Evolutionary conservation across 192 early-diverging fungal species (phyloP).

Genomic region (Backusella tarrabulga): DNA sequence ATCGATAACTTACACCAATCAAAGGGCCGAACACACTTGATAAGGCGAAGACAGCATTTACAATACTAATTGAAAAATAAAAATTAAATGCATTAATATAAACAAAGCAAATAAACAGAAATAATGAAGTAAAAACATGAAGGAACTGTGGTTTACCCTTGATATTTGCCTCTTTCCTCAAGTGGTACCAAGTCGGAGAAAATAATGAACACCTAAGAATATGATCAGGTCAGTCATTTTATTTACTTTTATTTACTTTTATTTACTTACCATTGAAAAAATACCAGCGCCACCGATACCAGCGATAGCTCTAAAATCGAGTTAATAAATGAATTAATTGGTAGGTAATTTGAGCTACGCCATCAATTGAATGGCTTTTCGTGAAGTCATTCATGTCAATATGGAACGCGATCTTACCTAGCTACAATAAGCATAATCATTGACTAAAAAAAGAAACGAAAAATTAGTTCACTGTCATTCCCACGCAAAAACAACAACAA

Average conservation of each 20-base stretch:
- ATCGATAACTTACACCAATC: constrained; percentile 50
- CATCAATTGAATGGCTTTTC: too few species aligned
- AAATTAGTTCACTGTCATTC: neutral
- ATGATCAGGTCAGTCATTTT: neutral
- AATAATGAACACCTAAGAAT: constrained; percentile 62
- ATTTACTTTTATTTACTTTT: neutral
- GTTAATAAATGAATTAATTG: too few species aligned
- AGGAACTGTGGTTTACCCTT: constrained; percentile 8
- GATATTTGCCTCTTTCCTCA: constrained; percentile 68
- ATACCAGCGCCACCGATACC: constrained; percentile 16
- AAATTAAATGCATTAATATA: constrained; percentile 26
- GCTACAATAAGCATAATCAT: neutral
- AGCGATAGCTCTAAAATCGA: neutral
- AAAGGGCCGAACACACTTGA: constrained; percentile 82
- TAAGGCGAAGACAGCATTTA: constrained; percentile 78
- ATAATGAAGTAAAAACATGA: neutral
- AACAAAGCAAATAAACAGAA: neutral
- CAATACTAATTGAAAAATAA: constrained; percentile 61
- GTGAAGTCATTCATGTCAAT: too few species aligned
- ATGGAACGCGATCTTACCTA: neutral
- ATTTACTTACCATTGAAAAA: constrained; percentile 7
- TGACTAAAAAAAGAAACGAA: neutral
- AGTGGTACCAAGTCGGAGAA: constrained; percentile 81
- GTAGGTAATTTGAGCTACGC: too few species aligned
- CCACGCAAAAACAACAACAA: neutral